Base-by-base conservation (phyloP, 2,329 filamentous ascomycete genomes). In the Paecilomyces fulvus region DNA sequence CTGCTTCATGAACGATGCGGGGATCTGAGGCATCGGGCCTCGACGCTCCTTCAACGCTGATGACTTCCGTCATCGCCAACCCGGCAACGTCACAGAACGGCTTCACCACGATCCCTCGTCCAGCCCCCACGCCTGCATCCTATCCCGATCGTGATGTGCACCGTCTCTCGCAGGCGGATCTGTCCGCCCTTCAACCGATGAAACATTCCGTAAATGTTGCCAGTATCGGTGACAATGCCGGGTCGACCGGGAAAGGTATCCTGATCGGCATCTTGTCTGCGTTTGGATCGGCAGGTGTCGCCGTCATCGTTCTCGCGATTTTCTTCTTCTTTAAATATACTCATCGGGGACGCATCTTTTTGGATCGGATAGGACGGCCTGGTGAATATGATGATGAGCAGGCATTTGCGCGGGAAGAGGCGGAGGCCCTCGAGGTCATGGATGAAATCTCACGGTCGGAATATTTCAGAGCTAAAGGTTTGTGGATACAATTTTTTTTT, bases 381-480 rank as follows among this genome's bases (percentile, higher is more conserved):
- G 94, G 94, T 65, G 94, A 97, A 75, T 99, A 91, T 73, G 94
- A 99, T 71, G 94, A 99, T 75, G 94, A 97, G 73, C 92, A 97
- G 76, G 89, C 90, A 10, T 96, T 96, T 77, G 82, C 86, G 61
- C 86, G 89, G 68, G 94, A 97, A 73, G 94, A 99, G 83, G 91
- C 90, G 33, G 91, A 96, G 73, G 94, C 94, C 57, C 77, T 99
- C 71, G 92, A 95, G 78, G 83, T 83, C 57, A 99, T 99, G 94
- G 92, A 96, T 70, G 94, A 97, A 65, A 80, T 96, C 75, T 84
- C 92, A 68, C 80, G 90, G 70, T 86, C 87, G 43, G 94, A 99
- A 70, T 99, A 99, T 73, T 73, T 96, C 61, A 84, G 94, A 76
- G 92, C 94, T 55, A 97, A 97, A 83, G 92, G 94, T 96, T 81